These are phyloP conservation scores for Teunomyces tritomae DNA, from an alignment of 805 yeast genomes.

Conservation along the genomic window DNA sequence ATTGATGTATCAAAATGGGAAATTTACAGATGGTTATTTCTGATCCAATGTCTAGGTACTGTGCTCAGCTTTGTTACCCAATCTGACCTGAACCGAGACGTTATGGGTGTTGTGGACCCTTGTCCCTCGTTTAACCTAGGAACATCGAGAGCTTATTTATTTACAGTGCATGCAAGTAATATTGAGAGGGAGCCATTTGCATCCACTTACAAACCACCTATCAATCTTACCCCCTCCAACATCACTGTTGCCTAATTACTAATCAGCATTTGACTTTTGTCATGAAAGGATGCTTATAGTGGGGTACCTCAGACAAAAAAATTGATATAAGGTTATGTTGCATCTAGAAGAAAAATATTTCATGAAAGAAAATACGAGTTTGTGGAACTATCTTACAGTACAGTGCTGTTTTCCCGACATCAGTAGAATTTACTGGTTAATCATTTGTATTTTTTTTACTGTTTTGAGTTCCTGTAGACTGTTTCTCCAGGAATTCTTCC, in stretches of 20 bases:
- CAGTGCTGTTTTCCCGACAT: background rate
- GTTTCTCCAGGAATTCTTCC: constrained; percentile 5
- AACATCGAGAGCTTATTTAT: no score
- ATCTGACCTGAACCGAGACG: no score
- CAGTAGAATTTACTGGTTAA: background rate
- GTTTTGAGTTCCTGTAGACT: background rate
- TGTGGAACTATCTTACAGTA: background rate
- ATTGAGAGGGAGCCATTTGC: no score
- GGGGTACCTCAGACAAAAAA: background rate
- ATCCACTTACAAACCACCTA: no score
- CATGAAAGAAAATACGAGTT: background rate
- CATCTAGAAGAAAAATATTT: background rate
- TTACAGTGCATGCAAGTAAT: no score
- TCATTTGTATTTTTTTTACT: background rate
- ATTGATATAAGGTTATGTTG: background rate
- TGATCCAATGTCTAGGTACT: no score
- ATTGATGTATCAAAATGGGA: background rate
- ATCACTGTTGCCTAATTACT: no score
- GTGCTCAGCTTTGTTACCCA: no score
- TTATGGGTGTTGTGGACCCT: no score
- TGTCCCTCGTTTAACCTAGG: no score
- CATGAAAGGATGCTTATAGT: background rate
- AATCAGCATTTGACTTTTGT: background rate
- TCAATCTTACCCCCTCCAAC: no score
- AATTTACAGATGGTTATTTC: no score